Evolutionary conservation across 768 basidiomycete genomes (phyloP), one percentile per base, ranked within the genome.

Genomic region (Leccinum subgranulosum): DNA sequence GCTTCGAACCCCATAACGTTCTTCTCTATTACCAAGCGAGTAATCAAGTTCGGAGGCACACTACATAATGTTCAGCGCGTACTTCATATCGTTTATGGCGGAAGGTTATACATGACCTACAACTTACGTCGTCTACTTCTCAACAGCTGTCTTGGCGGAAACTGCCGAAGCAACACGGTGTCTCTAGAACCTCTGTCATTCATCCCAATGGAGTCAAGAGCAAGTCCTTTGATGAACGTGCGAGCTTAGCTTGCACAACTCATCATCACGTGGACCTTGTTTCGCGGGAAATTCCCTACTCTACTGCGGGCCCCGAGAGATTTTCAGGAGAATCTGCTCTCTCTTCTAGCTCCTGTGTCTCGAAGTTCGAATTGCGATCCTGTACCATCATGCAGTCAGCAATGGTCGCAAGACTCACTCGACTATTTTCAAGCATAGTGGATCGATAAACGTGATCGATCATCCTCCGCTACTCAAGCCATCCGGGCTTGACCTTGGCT

Each of bases 1-100:
- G 49, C 51, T 68, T 67, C 56, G 66, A 54, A 65, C 63, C 67
- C 68, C 63, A 49, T 60, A 58, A 59, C 63, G 68, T 63, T 68
- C 67, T 60, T 58, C 53, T 65, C 55, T 52, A 47, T 60, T 54
- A 47, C 54, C 58, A 64, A 60, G 50, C 54, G 60, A 66, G 33
- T 65, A 34, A 62, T 59, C 60, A 51, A 9, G 64, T 56, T 54
- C 52, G 41, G 8, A 52, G 56, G 51, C 36, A 41, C 11, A 11
- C 39, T 19, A 19, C 39, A 48, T 51, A 47, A 54, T 34, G 49
- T 19, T 51, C 46, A 57, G 39, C 23, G 47, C 45, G 33, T 63
- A 36, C 54, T 67, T 14, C 28, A 46, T 29, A 51, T 45, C 49
- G 43, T 51, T 65, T 31, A 53, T 53, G 55, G 56, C 53, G 39